Evolutionary conservation across 306 rosid species (phyloP).

Genomic region (Quercus dentata): DNA sequence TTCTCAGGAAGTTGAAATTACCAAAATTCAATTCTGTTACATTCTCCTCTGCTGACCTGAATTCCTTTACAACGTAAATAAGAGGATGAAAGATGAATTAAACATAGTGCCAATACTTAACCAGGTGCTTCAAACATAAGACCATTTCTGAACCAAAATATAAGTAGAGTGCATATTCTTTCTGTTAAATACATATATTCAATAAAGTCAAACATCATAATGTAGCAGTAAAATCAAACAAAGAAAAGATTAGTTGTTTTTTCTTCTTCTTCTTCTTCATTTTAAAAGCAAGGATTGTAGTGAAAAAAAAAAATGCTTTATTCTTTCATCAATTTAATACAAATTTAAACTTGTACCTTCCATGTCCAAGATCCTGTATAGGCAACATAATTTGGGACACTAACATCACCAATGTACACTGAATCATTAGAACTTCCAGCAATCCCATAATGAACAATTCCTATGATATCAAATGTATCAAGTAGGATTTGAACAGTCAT

Average conservation of each 20-base stretch:
- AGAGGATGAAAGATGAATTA: neutral
- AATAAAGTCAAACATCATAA: neutral
- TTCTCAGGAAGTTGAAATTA: neutral
- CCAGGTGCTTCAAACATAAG: neutral
- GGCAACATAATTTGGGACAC: conserved; percentile 13
- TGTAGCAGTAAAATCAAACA: neutral
- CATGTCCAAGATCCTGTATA: conserved; percentile 20
- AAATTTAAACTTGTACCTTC: conserved; percentile 6
- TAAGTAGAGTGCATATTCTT: neutral
- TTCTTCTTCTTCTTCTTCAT: neutral
- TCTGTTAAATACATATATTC: neutral
- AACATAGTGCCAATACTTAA: neutral
- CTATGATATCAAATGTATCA: conserved; percentile 12
- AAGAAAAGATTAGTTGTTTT: neutral
- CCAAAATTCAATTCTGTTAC: conserved; percentile 14
- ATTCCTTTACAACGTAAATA: neutral
- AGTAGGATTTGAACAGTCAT: conserved; percentile 20
- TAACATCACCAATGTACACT: conserved; percentile 15
- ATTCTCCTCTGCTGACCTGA: conserved; percentile 4
- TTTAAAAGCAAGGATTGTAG: neutral
- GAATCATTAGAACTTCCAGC: conserved; percentile 19
- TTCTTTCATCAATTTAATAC: neutral
- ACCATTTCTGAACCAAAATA: neutral
- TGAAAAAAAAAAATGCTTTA: neutral
- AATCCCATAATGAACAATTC: conserved; percentile 17